Percentiles rank a stretch among this genome's conserved stretches.
These are phyloP conservation scores for Pestalotiopsis fici DNA, from an alignment of 2,329 filamentous ascomycete species.

Conservation along the genomic window DNA sequence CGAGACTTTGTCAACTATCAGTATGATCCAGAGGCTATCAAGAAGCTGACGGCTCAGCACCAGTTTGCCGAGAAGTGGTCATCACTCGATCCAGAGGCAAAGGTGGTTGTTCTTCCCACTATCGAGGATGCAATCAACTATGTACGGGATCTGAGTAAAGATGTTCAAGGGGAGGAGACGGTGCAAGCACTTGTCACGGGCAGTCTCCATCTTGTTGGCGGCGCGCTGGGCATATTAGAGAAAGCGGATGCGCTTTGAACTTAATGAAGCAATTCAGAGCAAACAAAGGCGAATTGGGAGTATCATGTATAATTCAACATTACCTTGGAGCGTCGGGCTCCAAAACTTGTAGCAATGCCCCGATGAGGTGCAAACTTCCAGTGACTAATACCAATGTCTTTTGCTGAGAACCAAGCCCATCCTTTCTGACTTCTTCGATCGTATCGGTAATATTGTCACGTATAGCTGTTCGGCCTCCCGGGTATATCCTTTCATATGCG, in stretches of 20 bases:
- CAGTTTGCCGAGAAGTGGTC: constrained; percentile 54
- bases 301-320: constrained; percentile 1
- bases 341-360: constrained; percentile 73
- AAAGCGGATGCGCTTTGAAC: constrained; percentile 42
- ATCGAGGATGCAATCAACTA: constrained; percentile 57
- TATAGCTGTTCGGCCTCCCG: constrained; percentile 44
- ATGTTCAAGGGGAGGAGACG: constrained; percentile 25
- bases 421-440: constrained; percentile 54
- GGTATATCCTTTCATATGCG: constrained; percentile 59
- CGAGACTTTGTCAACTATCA: constrained; percentile 59
- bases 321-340: constrained; percentile 41
- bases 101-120: constrained; percentile 48
- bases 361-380: constrained; percentile 83
- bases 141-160: constrained; percentile 37
- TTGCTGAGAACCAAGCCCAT: constrained; percentile 31
- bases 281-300: background rate
- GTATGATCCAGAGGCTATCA: constrained; percentile 51
- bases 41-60: constrained; percentile 53
- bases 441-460: constrained; percentile 73
- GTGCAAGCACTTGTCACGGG: constrained; percentile 59
- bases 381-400: constrained; percentile 68
- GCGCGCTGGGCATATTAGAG: constrained; percentile 51
- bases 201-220: constrained; percentile 64
- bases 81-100: constrained; percentile 44
- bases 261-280: background rate